Base-by-base conservation (phyloP, 306 rosid species). In the Glycyrrhiza uralensis region DNA sequence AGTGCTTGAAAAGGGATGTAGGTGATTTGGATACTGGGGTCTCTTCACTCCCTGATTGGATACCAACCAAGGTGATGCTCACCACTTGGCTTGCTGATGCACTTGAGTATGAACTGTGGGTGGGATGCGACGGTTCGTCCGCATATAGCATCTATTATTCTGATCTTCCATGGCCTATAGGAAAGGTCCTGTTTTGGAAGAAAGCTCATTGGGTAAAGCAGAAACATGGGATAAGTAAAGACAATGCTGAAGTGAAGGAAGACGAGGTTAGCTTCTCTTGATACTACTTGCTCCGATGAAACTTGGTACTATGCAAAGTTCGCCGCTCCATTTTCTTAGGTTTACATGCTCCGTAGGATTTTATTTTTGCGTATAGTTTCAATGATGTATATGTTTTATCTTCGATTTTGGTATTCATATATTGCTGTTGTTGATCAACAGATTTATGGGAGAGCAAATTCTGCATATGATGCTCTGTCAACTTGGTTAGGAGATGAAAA, bases 61-160 rank as follows among this genome's bases (percentile, higher is more conserved):
- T 87, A 69, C 79, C 96, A 58, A 72, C 82, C 22, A 91, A 88
- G 72, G 94, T 86, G 20, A 81, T 89, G 91, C 77, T 95, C 59
- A 87, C 79, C 67, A 84, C 96, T 5, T 95, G 97, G 96, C 87
- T 95, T 79, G 87, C 90, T 17, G 99, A 92, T 80, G 99, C 99
- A 32, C 66, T 88, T 49, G 72, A 26, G n/a, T 92, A 85, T 71
- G 99, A 95, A 71, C 90, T 95, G 30, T 95, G 94, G 96, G 74
- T 95, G 35, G 97, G 88, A 59, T 66, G 84, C 76, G 88, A 85
- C 66, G 74, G 82, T 68, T 69, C 74, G 26, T 49, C 91, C 69
- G 93, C 90, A 39, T 57, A 79, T 73, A 75, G 30, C 24, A 86
- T 89, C 69, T 95, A 88, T 78, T 89, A 74, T 73, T 83, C 99